Evolutionary conservation across 2,329 filamentous ascomycete species (phyloP), one percentile per base, ranked within the genome.

Genomic region (Fusarium subtropicale): DNA sequence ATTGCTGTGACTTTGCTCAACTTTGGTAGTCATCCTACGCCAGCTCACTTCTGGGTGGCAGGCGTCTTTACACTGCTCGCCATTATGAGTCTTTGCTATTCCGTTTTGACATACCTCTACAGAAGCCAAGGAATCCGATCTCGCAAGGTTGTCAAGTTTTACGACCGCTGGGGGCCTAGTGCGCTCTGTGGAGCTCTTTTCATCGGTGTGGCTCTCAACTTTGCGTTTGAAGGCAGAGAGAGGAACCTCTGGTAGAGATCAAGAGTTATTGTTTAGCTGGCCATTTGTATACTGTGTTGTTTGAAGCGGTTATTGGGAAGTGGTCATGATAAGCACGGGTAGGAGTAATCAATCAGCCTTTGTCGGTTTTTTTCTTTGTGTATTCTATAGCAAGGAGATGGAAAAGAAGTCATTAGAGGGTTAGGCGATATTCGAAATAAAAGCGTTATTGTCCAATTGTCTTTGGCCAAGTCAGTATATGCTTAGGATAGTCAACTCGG

Each of bases 141-240:
- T 72, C 86, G 95, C 54, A 90, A 90, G 68, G 93, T 92, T n/a
- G 93, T 95, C 41, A 91, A 90, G 73, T 99, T 96, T 80, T 96
- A 98, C 78, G 96, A 99, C 79, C 90, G 89, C 72, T 92, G 90
- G 85, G 96, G 96, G 0, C 95, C 96, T 0, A 94, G 86, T 6
- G 81, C 90, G 24, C 85, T 99, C 33, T 97, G 94, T 73, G 75
- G 85, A 11, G 87, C 92, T 4, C 79, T 98, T 55, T 87, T 97
- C 42, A 81, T 86, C 1, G 92, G 94, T 4, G 89, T 97, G 13
- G 82, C 86, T 6, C 77, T 97, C 28, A 97, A 96, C 79, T 97
- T 97, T 83, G 91, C 81, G 7, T 90, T 93, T 74, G 89, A 95
- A 67, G 86, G 93, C n/a, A 86, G 84, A 38, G 86, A 89, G 51